phyloP scores from a whole-genome alignment of 352 stramenopile genomes.

The Globisporangium polare region DNA sequence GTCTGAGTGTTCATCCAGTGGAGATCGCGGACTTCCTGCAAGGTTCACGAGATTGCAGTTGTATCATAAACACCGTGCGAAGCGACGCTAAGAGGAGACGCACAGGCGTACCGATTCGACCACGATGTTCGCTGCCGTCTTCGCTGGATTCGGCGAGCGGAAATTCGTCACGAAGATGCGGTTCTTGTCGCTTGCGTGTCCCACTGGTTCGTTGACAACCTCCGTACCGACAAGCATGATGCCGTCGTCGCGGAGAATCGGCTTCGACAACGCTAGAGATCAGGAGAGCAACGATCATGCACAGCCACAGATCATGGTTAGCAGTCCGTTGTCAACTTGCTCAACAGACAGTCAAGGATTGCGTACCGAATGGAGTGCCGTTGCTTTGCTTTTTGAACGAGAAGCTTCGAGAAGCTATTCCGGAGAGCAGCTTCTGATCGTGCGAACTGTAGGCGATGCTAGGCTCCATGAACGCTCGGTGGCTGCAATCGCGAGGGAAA shows the following conservation, averaged over 20 bases:
- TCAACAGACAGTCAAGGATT: neutral
- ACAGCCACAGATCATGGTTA: neutral
- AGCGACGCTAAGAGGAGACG: neutral
- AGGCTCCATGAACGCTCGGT: conserved; percentile 3
- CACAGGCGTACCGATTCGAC: conserved; percentile 37
- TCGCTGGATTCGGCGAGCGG: conserved; percentile 18
- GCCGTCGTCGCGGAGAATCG: conserved; percentile 69
- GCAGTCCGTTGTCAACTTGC: neutral
- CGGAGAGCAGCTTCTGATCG: conserved; percentile 2
- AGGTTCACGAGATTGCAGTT: neutral
- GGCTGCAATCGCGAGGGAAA: neutral
- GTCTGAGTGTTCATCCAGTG: conserved; percentile 49
- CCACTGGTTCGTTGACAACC: conserved; percentile 7
- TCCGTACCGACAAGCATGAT: conserved; percentile 70
- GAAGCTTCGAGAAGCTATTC: conserved; percentile 19
- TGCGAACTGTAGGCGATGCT: neutral
- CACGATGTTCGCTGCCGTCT: conserved; percentile 26
- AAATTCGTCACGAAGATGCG: conserved; percentile 66
- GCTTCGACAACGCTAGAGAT: conserved; percentile 62
- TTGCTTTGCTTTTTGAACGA: conserved; percentile 29
- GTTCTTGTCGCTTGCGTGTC: conserved; percentile 25
- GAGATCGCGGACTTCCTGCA: conserved; percentile 70
- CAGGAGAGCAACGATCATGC: neutral
- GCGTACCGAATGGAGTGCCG: conserved; percentile 36
- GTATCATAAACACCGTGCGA: neutral